A percentile compares a stretch with the other conserved stretches of the same genome.
phyloP scores from a whole-genome alignment of 192 early-diverging fungal species.

The Linnemannia zychae region DNA sequence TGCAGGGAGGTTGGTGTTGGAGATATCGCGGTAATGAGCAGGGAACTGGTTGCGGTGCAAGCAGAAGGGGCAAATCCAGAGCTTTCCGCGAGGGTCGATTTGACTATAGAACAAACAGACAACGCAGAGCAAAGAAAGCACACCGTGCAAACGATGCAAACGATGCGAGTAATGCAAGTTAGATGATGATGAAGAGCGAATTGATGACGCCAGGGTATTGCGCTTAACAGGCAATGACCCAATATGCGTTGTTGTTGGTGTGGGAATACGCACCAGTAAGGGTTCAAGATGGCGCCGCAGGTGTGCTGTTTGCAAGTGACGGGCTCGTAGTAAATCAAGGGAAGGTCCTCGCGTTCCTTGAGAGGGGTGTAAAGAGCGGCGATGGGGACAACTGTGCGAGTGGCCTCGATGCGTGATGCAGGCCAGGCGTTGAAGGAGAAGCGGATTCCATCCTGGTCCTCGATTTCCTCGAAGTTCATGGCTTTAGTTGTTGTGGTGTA shows the following conservation, averaged over 20 bases:
- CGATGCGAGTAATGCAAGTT: background rate
- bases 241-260: background rate
- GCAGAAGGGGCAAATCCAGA: conserved; percentile 99
- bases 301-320: conserved; percentile 93
- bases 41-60: conserved; percentile 97
- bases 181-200: background rate
- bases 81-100: conserved; percentile 94
- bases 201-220: background rate
- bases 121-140: background rate
- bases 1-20: conserved; percentile 90
- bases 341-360: conserved; percentile 90
- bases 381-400: conserved; percentile 94
- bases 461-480: conserved; percentile 89
- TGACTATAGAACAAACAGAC: conserved; percentile 69
- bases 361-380: conserved; percentile 94
- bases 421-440: conserved; percentile 99
- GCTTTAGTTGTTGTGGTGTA: conserved; percentile 6
- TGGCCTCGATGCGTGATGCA: conserved; percentile 92
- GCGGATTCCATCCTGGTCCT: conserved; percentile 96
- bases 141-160: too few relatives aligned
- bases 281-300: conserved; percentile 96
- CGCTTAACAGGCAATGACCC: too few relatives aligned
- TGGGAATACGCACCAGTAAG: conserved; percentile 84
- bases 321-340: conserved; percentile 95
- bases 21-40: conserved; percentile 97